phyloP scores from a whole-genome alignment of 345 rosid genomes.

The Lepidium didymum region DNA sequence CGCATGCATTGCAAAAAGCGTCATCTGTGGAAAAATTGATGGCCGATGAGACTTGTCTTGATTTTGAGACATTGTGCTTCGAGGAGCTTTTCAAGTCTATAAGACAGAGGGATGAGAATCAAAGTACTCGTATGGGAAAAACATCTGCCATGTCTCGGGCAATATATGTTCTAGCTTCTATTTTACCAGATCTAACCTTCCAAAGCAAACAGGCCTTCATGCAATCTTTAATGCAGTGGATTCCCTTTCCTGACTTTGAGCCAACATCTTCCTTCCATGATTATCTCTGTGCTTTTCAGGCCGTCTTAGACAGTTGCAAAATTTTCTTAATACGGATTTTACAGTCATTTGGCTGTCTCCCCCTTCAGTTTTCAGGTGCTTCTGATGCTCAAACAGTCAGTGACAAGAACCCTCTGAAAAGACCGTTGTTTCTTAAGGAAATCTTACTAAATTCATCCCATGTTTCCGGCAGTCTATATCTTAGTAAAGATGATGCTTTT shows the following conservation, averaged over 20 bases:
- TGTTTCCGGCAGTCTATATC: slow-evolving; percentile 29
- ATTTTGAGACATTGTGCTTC: slow-evolving; percentile 73
- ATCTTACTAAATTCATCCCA: slow-evolving; percentile 22
- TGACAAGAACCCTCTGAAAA: slow-evolving; percentile 24
- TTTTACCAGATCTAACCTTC: slow-evolving; percentile 56
- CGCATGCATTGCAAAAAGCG: slow-evolving; percentile 52
- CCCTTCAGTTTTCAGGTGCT: slow-evolving; percentile 32
- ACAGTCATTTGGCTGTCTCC: slow-evolving; percentile 34
- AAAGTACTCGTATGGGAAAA: slow-evolving; percentile 33
- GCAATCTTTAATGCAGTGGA: slow-evolving; percentile 52
- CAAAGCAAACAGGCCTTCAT: slow-evolving; percentile 43
- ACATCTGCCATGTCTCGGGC: slow-evolving; percentile 39
- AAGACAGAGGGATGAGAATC: slow-evolving; percentile 31
- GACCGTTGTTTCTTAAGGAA: slow-evolving; percentile 47
- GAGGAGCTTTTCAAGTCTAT: slow-evolving; percentile 54
- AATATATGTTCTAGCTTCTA: slow-evolving; percentile 52
- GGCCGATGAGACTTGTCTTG: slow-evolving; percentile 49
- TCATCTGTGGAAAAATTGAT: slow-evolving; percentile 43
- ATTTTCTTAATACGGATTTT: slow-evolving; percentile 38
- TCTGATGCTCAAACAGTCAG: slow-evolving; percentile 20
- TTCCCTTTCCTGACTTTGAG: slow-evolving; percentile 53
- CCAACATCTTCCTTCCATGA: slow-evolving; percentile 58
- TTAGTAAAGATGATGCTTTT: slow-evolving; percentile 15
- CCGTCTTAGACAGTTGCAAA: slow-evolving; percentile 55
- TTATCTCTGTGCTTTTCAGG: slow-evolving; percentile 60